Conservation (phyloP, 1,284 basidiomycete species). For the Cryptococcus jaspeensis region DNA sequence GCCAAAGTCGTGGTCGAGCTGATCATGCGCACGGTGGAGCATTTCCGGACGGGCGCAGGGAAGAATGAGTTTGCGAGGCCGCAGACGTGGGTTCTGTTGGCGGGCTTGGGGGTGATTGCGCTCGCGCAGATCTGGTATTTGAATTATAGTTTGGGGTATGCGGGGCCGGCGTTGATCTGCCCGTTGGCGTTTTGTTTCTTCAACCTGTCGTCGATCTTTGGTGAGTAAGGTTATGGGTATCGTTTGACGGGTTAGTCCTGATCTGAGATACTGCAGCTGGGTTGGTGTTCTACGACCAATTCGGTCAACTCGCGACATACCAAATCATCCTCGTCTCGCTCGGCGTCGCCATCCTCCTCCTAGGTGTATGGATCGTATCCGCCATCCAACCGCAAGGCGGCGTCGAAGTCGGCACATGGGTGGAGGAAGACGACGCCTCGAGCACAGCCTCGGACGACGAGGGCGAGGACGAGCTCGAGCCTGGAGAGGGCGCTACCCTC, state of each 20-base stretch:
- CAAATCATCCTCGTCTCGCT: constrained; percentile 73
- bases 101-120: constrained; percentile 39
- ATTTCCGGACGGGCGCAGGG: constrained; percentile 54
- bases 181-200: constrained; percentile 96
- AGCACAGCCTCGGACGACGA: constrained; percentile 20
- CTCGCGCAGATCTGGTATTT: constrained; percentile 74
- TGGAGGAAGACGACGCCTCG: constrained; percentile 39
- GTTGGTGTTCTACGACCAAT: constrained; percentile 88
- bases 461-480: constrained; percentile 21
- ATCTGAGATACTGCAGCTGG: constrained; percentile 50
- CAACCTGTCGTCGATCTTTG: constrained; percentile 83
- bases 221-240: constrained; percentile 21
- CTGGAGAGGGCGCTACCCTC: constrained; percentile 25
- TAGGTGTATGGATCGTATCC: constrained; percentile 84
- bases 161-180: constrained; percentile 85
- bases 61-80: constrained; percentile 75
- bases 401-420: constrained; percentile 52
- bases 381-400: constrained; percentile 49
- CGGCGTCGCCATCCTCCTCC: constrained; percentile 76
- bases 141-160: constrained; percentile 80
- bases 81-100: constrained; percentile 46
- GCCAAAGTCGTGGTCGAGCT: constrained; percentile 94
- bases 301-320: constrained; percentile 66
- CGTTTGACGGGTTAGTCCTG: neutral
- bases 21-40: constrained; percentile 70